Conservation (phyloP, 2,329 filamentous ascomycete species). For the Pestalotiopsis sp. region DNA sequence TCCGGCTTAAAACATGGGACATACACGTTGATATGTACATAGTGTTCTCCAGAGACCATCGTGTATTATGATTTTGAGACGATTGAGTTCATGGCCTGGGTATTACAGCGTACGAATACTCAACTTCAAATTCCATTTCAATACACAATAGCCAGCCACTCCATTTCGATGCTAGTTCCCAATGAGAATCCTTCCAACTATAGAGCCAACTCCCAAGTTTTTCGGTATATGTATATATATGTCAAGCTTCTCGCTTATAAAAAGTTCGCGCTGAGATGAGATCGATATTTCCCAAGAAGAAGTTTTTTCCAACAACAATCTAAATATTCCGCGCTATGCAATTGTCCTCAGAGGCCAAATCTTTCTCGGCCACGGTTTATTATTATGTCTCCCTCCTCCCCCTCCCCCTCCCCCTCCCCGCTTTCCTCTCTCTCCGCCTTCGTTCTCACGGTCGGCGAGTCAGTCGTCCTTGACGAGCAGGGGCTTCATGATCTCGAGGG, state of each 20-base stretch:
- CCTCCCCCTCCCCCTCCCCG: too few relatives aligned
- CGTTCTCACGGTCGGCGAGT: constrained; percentile 5
- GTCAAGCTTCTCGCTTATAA: background rate
- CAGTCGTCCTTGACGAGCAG: constrained; percentile 42
- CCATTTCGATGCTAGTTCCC: background rate
- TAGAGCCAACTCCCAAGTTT: background rate
- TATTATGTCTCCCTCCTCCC: too few relatives aligned
- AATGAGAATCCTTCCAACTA: background rate
- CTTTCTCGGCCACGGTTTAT: background rate
- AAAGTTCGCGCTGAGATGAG: background rate
- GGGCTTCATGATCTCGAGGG: constrained; percentile 69
- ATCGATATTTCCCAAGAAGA: background rate
- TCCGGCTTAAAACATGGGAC: too few relatives aligned
- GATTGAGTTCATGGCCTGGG: background rate
- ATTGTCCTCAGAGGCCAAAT: background rate
- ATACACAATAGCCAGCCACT: background rate
- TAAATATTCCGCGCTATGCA: background rate
- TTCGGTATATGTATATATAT: background rate
- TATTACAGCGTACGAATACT: background rate
- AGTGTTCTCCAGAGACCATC: too few relatives aligned
- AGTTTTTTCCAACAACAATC: background rate
- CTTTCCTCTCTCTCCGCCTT: background rate
- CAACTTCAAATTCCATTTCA: background rate
- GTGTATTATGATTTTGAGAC: background rate
- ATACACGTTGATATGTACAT: too few relatives aligned